Evolutionary conservation across 108 stramenopile species (phyloP).

Genomic region (Fistulifera solaris): DNA sequence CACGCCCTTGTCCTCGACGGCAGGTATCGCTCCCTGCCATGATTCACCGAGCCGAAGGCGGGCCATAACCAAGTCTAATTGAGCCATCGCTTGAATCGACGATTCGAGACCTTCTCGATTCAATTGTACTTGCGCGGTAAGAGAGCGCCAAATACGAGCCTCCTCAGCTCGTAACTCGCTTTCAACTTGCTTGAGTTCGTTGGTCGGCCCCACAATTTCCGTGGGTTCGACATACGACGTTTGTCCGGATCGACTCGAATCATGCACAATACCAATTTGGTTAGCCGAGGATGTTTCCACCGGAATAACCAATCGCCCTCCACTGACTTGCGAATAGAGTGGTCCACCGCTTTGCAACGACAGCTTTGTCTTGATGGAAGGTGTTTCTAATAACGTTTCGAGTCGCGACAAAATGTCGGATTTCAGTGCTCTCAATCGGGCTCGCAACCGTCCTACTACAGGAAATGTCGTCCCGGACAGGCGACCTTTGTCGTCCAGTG

Average conservation of each 20-base stretch:
- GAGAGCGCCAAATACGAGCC: constrained; percentile 54
- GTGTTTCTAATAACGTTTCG: constrained; percentile 37
- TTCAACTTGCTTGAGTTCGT: constrained; percentile 72
- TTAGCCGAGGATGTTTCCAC: constrained; percentile 19
- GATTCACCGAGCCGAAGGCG: constrained; percentile 57
- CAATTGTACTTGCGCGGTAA: constrained; percentile 46
- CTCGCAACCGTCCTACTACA: constrained; percentile 44
- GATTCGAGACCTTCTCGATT: constrained; percentile 36
- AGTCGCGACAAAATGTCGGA: constrained; percentile 50
- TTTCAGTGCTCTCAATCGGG: constrained; percentile 41
- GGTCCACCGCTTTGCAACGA: constrained; percentile 67
- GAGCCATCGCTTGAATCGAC: constrained; percentile 47
- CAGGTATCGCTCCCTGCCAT: constrained; percentile 64
- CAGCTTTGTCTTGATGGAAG: constrained; percentile 59
- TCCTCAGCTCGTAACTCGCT: constrained; percentile 67
- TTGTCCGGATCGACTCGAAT: constrained; percentile 76
- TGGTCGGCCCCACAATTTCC: constrained; percentile 82
- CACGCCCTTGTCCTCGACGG: constrained; percentile 71
- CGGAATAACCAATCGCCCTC: constrained; percentile 60
- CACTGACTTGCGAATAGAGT: constrained; percentile 51
- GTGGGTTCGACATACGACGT: constrained; percentile 90
- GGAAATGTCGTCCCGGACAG: constrained; percentile 64
- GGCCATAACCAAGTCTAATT: constrained; percentile 73
- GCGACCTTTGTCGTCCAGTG: constrained; percentile 54
- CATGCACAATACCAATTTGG: constrained; percentile 82